A percentile compares a stretch with the other conserved stretches of the same genome.
Conservation (phyloP, 257 asterid genomes). For the Nicotiana attenuata region DNA sequence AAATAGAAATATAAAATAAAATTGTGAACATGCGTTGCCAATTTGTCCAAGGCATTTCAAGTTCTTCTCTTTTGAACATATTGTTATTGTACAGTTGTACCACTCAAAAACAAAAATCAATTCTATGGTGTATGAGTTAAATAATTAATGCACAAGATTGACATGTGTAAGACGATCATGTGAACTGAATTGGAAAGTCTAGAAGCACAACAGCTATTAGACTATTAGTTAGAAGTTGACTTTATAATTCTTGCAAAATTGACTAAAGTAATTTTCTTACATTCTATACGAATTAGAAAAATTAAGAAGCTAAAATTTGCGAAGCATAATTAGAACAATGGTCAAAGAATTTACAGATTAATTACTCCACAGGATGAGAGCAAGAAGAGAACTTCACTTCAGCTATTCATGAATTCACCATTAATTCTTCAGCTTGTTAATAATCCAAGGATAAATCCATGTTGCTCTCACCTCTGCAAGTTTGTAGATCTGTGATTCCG, state of each 20-base stretch:
- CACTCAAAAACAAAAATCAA: neutral
- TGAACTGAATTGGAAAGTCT: neutral
- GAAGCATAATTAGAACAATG: slow-evolving; percentile 10
- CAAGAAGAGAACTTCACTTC: neutral
- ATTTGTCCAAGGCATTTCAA: neutral
- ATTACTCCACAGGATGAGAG: slow-evolving; percentile 22
- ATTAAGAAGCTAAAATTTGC: neutral
- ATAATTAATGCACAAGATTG: neutral
- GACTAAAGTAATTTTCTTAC: neutral
- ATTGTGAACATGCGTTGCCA: neutral
- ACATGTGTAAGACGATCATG: neutral
- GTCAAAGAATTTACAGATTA: slow-evolving; percentile 45
- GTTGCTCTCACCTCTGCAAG: slow-evolving; percentile 12
- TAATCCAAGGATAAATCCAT: neutral
- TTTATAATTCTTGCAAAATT: neutral
- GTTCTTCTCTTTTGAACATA: neutral
- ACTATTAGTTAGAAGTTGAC: neutral
- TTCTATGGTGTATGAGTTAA: neutral
- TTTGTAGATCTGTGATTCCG: slow-evolving; percentile 56
- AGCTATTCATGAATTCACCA: neutral
- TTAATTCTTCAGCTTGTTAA: slow-evolving; percentile 10
- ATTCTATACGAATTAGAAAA: neutral
- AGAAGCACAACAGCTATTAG: neutral
- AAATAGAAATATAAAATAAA: neutral
- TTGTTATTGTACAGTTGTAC: neutral